Conservation (phyloP, 352 stramenopile genomes). For the Poterioochromonas sp. region DNA sequence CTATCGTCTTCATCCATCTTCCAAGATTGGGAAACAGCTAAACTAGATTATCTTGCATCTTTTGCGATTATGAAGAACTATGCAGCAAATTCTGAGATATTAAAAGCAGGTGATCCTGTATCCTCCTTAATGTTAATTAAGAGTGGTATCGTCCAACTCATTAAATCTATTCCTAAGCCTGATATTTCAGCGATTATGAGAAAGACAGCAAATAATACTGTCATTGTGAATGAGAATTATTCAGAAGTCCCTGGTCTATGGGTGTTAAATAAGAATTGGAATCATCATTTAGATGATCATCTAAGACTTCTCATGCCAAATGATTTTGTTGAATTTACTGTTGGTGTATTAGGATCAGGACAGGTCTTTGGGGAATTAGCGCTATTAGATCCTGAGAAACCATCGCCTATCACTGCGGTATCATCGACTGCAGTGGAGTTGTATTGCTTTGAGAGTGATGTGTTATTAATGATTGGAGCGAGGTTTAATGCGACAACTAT, state of each 20-base stretch:
- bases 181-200: neutral
- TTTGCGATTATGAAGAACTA: neutral
- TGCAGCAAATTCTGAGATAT: neutral
- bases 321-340: neutral
- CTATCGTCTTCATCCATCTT: neutral
- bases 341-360: constrained; percentile 23
- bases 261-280: constrained; percentile 14
- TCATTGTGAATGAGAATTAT: neutral
- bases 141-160: constrained; percentile 9
- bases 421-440: neutral
- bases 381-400: constrained; percentile 1
- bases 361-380: constrained; percentile 27
- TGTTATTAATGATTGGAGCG: neutral
- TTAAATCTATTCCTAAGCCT: neutral
- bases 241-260: constrained; percentile 18
- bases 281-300: neutral
- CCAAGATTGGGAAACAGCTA: neutral
- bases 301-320: neutral
- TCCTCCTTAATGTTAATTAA: neutral
- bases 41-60: neutral
- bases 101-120: neutral
- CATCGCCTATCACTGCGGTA: neutral
- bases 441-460: constrained; percentile 14
- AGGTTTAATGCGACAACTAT: constrained; percentile 2
- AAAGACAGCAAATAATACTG: neutral